Percentiles rank a stretch among this genome's conserved stretches.
Evolutionary conservation across 805 yeast genomes (phyloP).

Genomic region (Saturnispora silvae): DNA sequence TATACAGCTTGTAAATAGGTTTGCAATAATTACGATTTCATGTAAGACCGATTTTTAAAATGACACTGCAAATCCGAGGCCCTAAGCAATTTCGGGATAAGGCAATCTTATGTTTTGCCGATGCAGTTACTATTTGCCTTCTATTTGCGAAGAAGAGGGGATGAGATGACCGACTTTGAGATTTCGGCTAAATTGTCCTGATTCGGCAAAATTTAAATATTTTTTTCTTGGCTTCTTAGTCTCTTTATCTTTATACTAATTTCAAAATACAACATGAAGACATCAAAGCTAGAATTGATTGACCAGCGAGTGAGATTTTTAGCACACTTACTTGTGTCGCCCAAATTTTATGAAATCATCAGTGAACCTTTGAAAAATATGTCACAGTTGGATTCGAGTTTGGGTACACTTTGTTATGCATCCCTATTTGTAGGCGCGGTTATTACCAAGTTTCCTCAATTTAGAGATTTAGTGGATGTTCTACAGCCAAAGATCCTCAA

Average conservation of each 20-base stretch:
- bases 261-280: no score
- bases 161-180: no score
- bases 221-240: no score
- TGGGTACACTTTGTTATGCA: slow-evolving; percentile 27
- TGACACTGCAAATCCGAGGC: no score
- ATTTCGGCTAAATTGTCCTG: neutral
- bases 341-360: slow-evolving; percentile 21
- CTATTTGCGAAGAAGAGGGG: no score
- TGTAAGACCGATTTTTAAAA: no score
- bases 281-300: neutral
- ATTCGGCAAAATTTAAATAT: no score
- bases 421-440: slow-evolving; percentile 18
- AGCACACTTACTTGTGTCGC: slow-evolving; percentile 14
- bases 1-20: neutral
- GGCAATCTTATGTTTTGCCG: no score
- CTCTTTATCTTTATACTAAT: no score
- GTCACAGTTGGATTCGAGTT: slow-evolving; percentile 21
- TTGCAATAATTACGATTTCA: no score
- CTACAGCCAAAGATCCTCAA: neutral
- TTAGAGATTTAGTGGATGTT: neutral
- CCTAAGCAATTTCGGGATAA: no score
- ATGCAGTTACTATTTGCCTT: no score
- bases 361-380: slow-evolving; percentile 20
- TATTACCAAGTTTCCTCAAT: slow-evolving; percentile 6
- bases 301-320: slow-evolving; percentile 11